A percentile compares a stretch with the other conserved stretches of the same genome.
These are phyloP conservation scores for Populus pruinosa DNA, from an alignment of 345 rosid genomes.

Conservation along the genomic window DNA sequence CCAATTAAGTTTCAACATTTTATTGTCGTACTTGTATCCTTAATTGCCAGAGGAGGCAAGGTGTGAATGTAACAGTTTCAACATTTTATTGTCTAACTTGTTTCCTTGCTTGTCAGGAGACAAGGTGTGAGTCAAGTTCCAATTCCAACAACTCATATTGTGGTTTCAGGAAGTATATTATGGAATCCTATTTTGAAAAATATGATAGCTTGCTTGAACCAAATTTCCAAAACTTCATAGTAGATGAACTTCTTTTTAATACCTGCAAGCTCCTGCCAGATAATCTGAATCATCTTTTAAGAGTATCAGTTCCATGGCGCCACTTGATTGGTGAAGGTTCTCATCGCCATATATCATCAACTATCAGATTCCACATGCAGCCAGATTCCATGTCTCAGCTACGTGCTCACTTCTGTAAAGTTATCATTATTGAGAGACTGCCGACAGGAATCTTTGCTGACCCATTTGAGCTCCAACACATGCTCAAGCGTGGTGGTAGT, in stretches of 20 bases:
- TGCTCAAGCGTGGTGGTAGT: slow-evolving; percentile 51
- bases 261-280: slow-evolving; percentile 28
- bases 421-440: slow-evolving; percentile 57
- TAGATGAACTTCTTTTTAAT: slow-evolving; percentile 23
- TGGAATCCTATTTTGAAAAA: slow-evolving; percentile 55
- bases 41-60: slow-evolving; percentile 27
- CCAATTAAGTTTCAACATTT: not conserved
- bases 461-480: slow-evolving; percentile 82
- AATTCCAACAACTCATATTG: slow-evolving; percentile 12
- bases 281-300: slow-evolving; percentile 16
- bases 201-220: slow-evolving; percentile 40
- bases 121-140: slow-evolving; percentile 4
- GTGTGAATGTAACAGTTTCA: not conserved
- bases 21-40: not conserved
- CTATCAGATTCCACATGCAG: slow-evolving; percentile 39
- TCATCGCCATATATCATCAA: slow-evolving; percentile 65
- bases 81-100: not conserved
- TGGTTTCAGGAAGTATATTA: slow-evolving; percentile 37
- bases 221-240: slow-evolving; percentile 41
- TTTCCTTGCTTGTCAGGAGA: slow-evolving; percentile 28
- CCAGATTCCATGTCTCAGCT: slow-evolving; percentile 20
- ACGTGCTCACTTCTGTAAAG: slow-evolving; percentile 34
- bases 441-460: slow-evolving; percentile 87
- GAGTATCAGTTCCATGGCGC: slow-evolving; percentile 36
- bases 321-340: slow-evolving; percentile 77